phyloP scores from a whole-genome alignment of 345 rosid species.

The Gossypium stocksii region DNA sequence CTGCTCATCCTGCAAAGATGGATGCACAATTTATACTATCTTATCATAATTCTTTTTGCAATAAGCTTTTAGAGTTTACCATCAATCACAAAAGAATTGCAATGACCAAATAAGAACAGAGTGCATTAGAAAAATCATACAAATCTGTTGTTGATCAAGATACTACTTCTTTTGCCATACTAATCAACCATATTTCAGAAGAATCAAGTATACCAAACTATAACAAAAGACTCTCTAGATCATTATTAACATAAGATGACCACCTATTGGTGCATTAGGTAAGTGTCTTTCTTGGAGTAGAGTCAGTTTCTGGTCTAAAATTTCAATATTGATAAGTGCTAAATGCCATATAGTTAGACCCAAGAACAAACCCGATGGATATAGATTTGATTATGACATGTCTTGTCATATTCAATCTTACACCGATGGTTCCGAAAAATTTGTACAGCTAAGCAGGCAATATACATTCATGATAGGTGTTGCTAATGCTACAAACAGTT shows the following conservation, averaged over 20 bases:
- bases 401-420: not conserved
- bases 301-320: not conserved
- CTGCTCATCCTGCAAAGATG: constrained; percentile 9
- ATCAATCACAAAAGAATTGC: not conserved
- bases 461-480: not conserved
- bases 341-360: not conserved
- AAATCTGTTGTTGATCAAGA: not conserved
- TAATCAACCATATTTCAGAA: not conserved
- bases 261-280: not conserved
- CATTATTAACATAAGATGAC: not conserved
- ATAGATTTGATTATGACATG: not conserved
- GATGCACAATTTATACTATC: not conserved
- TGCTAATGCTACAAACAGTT: not conserved
- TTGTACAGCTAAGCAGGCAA: not conserved
- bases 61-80: not conserved
- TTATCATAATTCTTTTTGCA: not conserved
- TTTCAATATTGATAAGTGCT: not conserved
- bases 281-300: not conserved
- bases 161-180: not conserved
- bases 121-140: not conserved
- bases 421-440: not conserved
- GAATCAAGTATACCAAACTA: not conserved
- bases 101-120: not conserved
- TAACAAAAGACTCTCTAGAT: not conserved
- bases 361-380: not conserved